Evolutionary conservation across 2,329 filamentous ascomycete species (phyloP), one percentile per base, ranked within the genome.

Genomic region (Leptographium flavum): DNA sequence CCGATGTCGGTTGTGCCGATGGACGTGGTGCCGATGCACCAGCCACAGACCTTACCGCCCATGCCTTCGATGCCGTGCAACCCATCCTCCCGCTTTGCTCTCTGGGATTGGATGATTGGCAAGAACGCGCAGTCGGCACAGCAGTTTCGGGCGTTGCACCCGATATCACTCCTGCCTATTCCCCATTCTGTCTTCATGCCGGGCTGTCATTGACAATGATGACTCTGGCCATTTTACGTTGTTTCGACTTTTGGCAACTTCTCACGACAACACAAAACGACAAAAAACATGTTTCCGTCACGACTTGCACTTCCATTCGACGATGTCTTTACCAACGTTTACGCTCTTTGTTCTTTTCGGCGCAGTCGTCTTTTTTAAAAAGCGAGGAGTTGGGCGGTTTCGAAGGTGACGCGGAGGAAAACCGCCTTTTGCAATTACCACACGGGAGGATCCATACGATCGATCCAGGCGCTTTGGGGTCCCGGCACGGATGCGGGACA

Each of bases 151-250:
- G 41, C 47, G 4, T 30, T 41, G 13, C 43, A 70, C 33, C 70
- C 71, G 50, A 40, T 46, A 5, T 65, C 71, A 46, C 64, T 69
- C 47, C 60, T 67, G 41, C 64, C 68, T 22, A 73, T 74, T 47
- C 70, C 73, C 48, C 67, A 70, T 39, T 65, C 69, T 30, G 61
- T 74, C 43, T 66, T 75, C 53, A 19, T 50, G 19, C 44, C 45
- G 21, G 42, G 46, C 7, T 44, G 41, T 33, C 45, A 48, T 19
- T 49, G n/a, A 45, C 13, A 28, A 8, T 9, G 5, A 28, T 28
- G 8, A 28, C 27, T 17, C 5, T 28, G 23, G 23, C 23, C 14
- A 14, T 33, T 33, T 39, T 28, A 39, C 22, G 36, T 40, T 23
- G 9, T 45, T 33, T 22, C 28, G 11, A 11, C n/a, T 5, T 36